These are phyloP conservation scores for Crithidia fasciculata DNA, from an alignment of 208 protist species.

Conservation along the genomic window DNA sequence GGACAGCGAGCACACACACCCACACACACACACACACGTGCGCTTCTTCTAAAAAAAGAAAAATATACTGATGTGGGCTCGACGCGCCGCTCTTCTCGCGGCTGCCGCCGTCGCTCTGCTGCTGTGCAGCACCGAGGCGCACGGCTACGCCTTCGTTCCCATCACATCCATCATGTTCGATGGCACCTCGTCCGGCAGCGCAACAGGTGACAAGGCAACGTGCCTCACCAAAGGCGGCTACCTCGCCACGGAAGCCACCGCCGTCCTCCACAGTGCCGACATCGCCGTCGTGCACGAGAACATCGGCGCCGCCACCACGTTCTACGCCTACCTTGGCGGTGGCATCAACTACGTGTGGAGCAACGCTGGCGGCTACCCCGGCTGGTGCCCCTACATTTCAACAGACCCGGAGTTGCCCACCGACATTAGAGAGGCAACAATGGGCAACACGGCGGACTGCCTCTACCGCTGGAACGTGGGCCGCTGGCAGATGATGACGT, in stretches of 20 bases:
- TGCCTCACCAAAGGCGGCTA: conserved; percentile 28
- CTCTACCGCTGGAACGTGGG: background rate
- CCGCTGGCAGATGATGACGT: background rate
- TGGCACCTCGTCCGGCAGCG: background rate
- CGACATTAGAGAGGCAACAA: background rate
- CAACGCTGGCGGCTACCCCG: background rate
- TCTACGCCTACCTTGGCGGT: conserved; percentile 41
- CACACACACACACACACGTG: background rate
- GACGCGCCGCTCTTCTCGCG: background rate
- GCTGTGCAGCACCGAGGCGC: background rate
- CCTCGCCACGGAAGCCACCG: conserved; percentile 36
- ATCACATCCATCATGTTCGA: conserved; percentile 21
- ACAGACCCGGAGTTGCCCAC: background rate
- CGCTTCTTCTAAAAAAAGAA: background rate
- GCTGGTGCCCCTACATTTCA: conserved; percentile 2
- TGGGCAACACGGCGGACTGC: background rate
- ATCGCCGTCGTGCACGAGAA: conserved; percentile 12
- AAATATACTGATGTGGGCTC: background rate
- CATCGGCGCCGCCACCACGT: conserved; percentile 4
- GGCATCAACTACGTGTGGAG: conserved; percentile 12
- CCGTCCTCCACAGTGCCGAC: conserved; percentile 20
- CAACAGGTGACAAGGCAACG: background rate
- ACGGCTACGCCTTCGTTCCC: conserved; percentile 18
- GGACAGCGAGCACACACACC: background rate
- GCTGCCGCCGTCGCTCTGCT: background rate